These are phyloP conservation scores for Dictyostelium purpureum DNA, from an alignment of 78 protist genomes.

Conservation along the genomic window DNA sequence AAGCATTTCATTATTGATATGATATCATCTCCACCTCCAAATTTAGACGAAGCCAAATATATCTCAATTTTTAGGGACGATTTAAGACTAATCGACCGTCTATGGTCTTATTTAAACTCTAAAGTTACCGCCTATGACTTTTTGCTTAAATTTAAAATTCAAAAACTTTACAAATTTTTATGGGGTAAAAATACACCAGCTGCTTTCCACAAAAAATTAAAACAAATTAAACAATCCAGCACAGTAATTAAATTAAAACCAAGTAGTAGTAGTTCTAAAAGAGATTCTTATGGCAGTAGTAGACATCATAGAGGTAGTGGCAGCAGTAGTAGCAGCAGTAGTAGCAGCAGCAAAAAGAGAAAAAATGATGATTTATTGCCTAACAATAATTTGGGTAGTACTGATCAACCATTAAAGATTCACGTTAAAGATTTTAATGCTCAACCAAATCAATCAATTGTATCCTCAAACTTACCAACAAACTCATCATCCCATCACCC, in stretches of 20 bases:
- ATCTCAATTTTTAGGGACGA: conserved; percentile 43
- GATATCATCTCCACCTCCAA: not conserved
- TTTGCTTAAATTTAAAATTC: not conserved
- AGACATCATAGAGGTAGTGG: not conserved
- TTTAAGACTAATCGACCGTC: conserved; percentile 28
- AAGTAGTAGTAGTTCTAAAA: not conserved
- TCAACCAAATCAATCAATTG: not conserved
- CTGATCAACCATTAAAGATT: conserved; percentile 52
- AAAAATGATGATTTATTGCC: not conserved
- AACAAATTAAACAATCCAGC: not conserved
- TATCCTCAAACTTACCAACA: not conserved
- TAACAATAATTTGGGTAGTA: not conserved
- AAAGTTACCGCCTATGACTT: conserved; percentile 5
- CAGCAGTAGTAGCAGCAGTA: not conserved
- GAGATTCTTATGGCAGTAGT: not conserved
- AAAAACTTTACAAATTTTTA: conserved; percentile 20
- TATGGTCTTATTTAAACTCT: conserved; percentile 55
- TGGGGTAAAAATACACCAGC: conserved; percentile 45
- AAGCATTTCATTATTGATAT: conserved; percentile 18
- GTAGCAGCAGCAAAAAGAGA: conserved; percentile 23
- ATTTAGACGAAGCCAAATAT: conserved; percentile 36
- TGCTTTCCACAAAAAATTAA: not conserved
- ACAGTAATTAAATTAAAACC: not conserved
- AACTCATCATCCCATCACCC: not conserved
- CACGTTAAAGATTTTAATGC: conserved; percentile 18